phyloP scores from a whole-genome alignment of 371 early-diverging fungal genomes.

The Dinochytrium kinnereticum region DNA sequence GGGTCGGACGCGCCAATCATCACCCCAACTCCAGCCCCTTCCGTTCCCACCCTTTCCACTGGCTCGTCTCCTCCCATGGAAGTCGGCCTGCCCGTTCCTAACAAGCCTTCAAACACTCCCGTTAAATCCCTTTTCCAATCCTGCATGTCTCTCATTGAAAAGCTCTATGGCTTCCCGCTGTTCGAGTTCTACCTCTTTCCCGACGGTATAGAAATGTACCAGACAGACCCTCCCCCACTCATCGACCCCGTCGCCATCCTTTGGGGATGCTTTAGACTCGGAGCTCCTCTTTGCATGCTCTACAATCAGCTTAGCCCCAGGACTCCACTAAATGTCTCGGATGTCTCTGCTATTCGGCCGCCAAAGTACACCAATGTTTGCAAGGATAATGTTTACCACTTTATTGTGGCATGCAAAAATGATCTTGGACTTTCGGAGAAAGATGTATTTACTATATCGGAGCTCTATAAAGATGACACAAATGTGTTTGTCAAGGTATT shows the following conservation, averaged over 20 bases:
- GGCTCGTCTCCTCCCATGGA: neutral
- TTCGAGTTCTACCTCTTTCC: slow-evolving; percentile 57
- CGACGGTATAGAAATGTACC: slow-evolving; percentile 41
- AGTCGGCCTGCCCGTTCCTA: neutral
- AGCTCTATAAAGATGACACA: slow-evolving; percentile 92
- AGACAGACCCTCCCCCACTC: slow-evolving; percentile 28
- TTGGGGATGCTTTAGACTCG: slow-evolving; percentile 89
- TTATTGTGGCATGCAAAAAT: slow-evolving; percentile 73
- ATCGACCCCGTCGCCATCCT: slow-evolving; percentile 84
- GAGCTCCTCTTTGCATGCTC: slow-evolving; percentile 81
- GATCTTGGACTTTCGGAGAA: slow-evolving; percentile 74
- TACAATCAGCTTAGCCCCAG: slow-evolving; percentile 77
- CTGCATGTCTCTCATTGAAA: slow-evolving; percentile 48
- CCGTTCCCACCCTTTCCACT: neutral
- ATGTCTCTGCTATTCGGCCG: slow-evolving; percentile 48
- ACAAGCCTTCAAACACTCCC: neutral
- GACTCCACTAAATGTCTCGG: slow-evolving; percentile 44
- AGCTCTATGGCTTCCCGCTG: slow-evolving; percentile 51
- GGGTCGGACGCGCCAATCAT: neutral
- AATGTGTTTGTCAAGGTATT: slow-evolving; percentile 94
- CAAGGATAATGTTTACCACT: slow-evolving; percentile 83
- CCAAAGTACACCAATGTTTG: slow-evolving; percentile 67
- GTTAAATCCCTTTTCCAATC: slow-evolving; percentile 48
- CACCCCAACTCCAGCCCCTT: neutral
- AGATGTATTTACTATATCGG: slow-evolving; percentile 76